Percentiles rank a stretch among this genome's conserved stretches.
Conservation (phyloP, 495 filamentous ascomycete species). For the Penicillium herquei region DNA sequence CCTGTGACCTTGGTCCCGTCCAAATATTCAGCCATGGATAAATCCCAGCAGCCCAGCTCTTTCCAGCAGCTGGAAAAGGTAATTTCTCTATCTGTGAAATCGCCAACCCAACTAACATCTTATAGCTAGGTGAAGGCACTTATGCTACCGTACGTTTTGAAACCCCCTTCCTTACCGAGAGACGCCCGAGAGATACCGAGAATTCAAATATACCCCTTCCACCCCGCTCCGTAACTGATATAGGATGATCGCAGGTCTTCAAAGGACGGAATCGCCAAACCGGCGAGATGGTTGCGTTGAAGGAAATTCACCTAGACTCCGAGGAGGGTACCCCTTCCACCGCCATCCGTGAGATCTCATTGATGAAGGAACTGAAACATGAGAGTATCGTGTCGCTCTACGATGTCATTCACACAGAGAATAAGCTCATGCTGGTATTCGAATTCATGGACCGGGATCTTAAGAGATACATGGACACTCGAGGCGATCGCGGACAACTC, state of each 20-base stretch:
- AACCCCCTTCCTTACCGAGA: conserved; percentile 2
- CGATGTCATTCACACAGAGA: conserved; percentile 99
- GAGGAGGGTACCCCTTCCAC: conserved; percentile 99
- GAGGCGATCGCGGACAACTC: conserved; percentile 77
- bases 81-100: conserved; percentile 6
- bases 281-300: conserved; percentile 92
- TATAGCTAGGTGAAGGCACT: conserved; percentile 88
- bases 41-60: conserved; percentile 84
- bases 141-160: conserved; percentile 84
- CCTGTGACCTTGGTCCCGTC: conserved; percentile 8
- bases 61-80: conserved; percentile 98
- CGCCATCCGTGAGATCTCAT: conserved; percentile 94
- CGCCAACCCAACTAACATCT: conserved; percentile 15
- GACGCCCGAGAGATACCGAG: not conserved
- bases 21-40: conserved; percentile 62
- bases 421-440: conserved; percentile 99
- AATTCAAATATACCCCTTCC: not conserved
- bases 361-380: conserved; percentile 99
- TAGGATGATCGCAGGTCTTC: conserved; percentile 68
- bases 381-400: conserved; percentile 96
- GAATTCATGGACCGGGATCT: conserved; percentile 98
- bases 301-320: conserved; percentile 98
- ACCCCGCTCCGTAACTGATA: conserved; percentile 18
- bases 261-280: conserved; percentile 96
- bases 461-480: conserved; percentile 99